Evolutionary conservation across 164 flowering plant genomes (phyloP), one percentile per base, ranked within the genome.

Genomic region (Vitis labrusca): DNA sequence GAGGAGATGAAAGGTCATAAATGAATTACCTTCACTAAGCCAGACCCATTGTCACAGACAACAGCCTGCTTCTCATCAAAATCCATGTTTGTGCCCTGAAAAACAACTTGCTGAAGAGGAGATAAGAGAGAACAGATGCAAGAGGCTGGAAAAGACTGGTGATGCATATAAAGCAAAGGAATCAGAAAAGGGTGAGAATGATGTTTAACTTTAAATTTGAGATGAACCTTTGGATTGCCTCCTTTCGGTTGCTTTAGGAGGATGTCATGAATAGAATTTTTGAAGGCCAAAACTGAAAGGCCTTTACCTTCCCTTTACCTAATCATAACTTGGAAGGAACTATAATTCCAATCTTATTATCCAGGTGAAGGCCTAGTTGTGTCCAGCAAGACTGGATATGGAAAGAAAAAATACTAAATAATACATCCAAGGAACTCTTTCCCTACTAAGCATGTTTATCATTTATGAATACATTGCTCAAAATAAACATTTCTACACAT

Each of bases 1-100:
- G 44, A 37, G 44, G 44, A 37, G 44, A 37, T 37, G 44, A 37
- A 37, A 37, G 44, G 2, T 5, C 8, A 37, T 6, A 37, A 37
- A 37, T 37, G 44, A 37, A 37, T 37, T 37, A 37, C 44, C 7
- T 23, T 23, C 7, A 37, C 60, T 47, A 51, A 67, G 27, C 72
- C 72, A 8, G 72, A 74, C 29, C 77, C 77, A 19, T 58, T 68
- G 63, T 74, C 77, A 11, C 77, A 74, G 47, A 63, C 59, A 50
- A 74, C 16, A 17, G 77, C 17, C 23, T 64, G 59, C 52, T 9
- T 29, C 59, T 68, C 55, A 0, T 32, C 17, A 55, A 62, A 48
- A 68, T 68, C 69, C 72, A 74, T 74, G 53, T 23, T 32, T 37
- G 14, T 23, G 59, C 12, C 58, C 54, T 11, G 15, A 10, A 37